Evolutionary conservation across 495 filamentous ascomycete genomes (phyloP), one percentile per base, ranked within the genome.

Genomic region (Eremomyces bilateralis): DNA sequence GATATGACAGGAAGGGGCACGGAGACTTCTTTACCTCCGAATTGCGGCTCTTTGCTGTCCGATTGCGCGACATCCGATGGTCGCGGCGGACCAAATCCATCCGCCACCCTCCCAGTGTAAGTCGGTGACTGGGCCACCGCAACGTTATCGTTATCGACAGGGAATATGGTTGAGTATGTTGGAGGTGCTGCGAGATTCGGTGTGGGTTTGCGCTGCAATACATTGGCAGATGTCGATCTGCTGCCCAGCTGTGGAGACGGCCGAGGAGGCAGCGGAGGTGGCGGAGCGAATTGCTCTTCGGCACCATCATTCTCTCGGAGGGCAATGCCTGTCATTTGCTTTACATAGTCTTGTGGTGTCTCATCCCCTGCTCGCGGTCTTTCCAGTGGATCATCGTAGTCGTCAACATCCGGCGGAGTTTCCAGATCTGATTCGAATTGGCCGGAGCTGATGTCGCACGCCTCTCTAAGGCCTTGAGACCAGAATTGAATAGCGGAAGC

Each of bases 351-450:
- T 10, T 20, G 30, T 15, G 12, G 17, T 12, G 38, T 34, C 6
- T 35, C 36, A 21, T 38, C 34, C 1, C 20, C 15, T 30, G 29
- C 31, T 16, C 18, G 27, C 31, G 31, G 18, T 4, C 34, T 39
- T 30, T 56, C 53, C 5, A 58, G 29, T 3, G 54, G 52, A 39
- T 58, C 54, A 31, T 58, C 54, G 41, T 55, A 58, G 11, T 58
- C 52, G 15, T 29, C 27, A 17, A 31, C 13, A 18, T 53, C 45
- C n/a, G 32, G 18, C 3, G 54, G 54, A 0, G 47, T 38, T 4
- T 33, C 33, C 15, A 58, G 36, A 13, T 53, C 52, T 19, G 34
- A 33, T 19, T 38, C 19, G 25, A 58, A 51, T 4, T 36, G 34
- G 4, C 19, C 27, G 21, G 4, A 29, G 13, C 42, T 32, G 19